Evolutionary conservation across 352 stramenopile genomes (phyloP), one percentile per base, ranked within the genome.

Genomic region (Phytophthora ohioensis): DNA sequence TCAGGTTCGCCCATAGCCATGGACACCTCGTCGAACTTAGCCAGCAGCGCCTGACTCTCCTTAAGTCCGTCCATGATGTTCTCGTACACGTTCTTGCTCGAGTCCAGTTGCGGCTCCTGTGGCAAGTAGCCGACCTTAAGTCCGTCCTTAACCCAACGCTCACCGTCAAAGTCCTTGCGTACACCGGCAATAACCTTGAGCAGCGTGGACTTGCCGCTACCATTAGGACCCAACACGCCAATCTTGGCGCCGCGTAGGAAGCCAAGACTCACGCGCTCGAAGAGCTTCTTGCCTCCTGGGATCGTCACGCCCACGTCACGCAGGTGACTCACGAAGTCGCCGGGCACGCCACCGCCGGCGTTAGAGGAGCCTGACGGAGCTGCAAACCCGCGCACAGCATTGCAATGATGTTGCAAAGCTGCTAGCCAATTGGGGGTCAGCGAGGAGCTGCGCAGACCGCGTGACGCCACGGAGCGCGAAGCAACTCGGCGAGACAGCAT

Each of bases 101-200:
- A 78, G 58, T 98, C 91, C 4, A 97, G 69, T 45, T 95, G 73
- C 9, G 91, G 91, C 53, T 98, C 92, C 64, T 98, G 92, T 32
- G 83, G 78, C 30, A 98, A 65, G 55, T 98, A 98, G 15, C 91
- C 90, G 27, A 97, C 86, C 57, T 91, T 90, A 4, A 97, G 59
- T 10, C 87, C 91, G 39, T 90, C 82, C 62, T 96, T 94, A 39
- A 93, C 80, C 92, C 91, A 97, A 10, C 91, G 79, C 71, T 97
- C 88, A 30, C 92, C 92, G 64, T 97, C 90, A 63, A 91, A 94
- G 69, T 97, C 89, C 10, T 73, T 83, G 60, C 72, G 78, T 12
- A 98, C 96, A 21, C 97, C 95, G 3, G 91, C 91, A 68, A 99
- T 92, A 15, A 99, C 87, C 81, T 99, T 99, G 10, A 99, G 82